Evolutionary conservation across 202 grass and related monocot species (phyloP).

Genomic region (Carex arenaria): DNA sequence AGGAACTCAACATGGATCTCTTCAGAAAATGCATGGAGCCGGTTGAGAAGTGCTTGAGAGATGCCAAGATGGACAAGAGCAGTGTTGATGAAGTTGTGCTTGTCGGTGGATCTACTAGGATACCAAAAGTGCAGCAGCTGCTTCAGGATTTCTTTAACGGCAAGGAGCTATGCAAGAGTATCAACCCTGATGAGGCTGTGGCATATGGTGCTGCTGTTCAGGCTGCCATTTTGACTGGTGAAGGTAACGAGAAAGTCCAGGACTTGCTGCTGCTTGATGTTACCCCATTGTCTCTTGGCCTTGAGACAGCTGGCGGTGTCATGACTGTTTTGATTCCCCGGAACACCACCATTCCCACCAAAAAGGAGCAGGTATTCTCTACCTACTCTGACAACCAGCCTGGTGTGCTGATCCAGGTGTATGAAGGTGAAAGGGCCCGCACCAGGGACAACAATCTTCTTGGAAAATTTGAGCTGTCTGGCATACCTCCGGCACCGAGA

Average conservation of each 20-base stretch:
- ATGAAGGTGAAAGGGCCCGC: constrained; percentile 74
- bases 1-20: constrained; percentile 84
- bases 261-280: constrained; percentile 71
- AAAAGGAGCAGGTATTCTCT: constrained; percentile 91
- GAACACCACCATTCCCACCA: constrained; percentile 84
- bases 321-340: constrained; percentile 69
- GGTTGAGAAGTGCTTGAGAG: constrained; percentile 67
- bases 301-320: constrained; percentile 57
- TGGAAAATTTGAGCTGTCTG: constrained; percentile 84
- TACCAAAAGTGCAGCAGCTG: constrained; percentile 83
- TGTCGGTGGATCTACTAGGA: constrained; percentile 74
- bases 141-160: constrained; percentile 85
- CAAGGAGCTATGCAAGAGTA: constrained; percentile 90
- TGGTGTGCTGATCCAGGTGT: constrained; percentile 77
- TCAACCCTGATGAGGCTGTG: constrained; percentile 84
- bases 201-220: constrained; percentile 70
- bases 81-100: constrained; percentile 73
- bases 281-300: constrained; percentile 54
- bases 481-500: constrained; percentile 66
- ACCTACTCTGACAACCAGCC: constrained; percentile 87
- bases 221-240: constrained; percentile 69
- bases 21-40: constrained; percentile 93
- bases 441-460: constrained; percentile 92
- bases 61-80: constrained; percentile 91
- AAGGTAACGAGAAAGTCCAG: constrained; percentile 83